These are phyloP conservation scores for Phytophthora citrophthora DNA, from an alignment of 352 stramenopile genomes.

Conservation along the genomic window DNA sequence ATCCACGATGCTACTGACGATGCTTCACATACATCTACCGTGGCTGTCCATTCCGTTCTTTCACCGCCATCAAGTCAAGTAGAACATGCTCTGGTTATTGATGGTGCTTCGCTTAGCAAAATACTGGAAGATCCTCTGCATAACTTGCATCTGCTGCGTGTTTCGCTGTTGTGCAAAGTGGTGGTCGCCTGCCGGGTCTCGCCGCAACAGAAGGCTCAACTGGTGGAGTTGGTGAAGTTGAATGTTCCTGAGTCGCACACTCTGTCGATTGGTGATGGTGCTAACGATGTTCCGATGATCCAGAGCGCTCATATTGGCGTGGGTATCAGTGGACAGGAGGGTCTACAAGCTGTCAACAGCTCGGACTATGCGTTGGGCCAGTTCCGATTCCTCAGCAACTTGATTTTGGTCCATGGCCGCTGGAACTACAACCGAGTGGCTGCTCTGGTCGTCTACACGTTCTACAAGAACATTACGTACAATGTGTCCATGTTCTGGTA, in stretches of 20 bases:
- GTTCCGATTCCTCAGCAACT: conserved; percentile 78
- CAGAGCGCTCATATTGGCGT: conserved; percentile 90
- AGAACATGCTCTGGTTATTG: conserved; percentile 93
- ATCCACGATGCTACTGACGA: conserved; percentile 50
- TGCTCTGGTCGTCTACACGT: conserved; percentile 91
- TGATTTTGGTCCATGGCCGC: conserved; percentile 82
- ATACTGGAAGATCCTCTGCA: conserved; percentile 75
- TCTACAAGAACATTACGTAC: conserved; percentile 94
- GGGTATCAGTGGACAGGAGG: conserved; percentile 97
- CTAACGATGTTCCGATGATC: conserved; percentile 93
- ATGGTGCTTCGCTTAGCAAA: conserved; percentile 91
- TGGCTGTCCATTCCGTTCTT: conserved; percentile 35
- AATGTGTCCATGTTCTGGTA: conserved; percentile 93
- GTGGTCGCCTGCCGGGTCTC: conserved; percentile 98
- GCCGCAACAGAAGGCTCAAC: conserved; percentile 97
- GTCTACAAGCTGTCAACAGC: conserved; percentile 94
- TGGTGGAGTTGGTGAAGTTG: conserved; percentile 96
- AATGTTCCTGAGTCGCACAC: conserved; percentile 87
- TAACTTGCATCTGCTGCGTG: conserved; percentile 83
- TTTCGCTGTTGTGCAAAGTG: conserved; percentile 92
- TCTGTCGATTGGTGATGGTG: conserved; percentile 91
- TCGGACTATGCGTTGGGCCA: conserved; percentile 87
- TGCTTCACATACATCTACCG: conserved; percentile 20
- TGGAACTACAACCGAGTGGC: conserved; percentile 90
- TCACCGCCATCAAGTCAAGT: conserved; percentile 37